Evolutionary conservation across 2,329 filamentous ascomycete genomes (phyloP).

Genomic region (Trichoderma arundinaceum): DNA sequence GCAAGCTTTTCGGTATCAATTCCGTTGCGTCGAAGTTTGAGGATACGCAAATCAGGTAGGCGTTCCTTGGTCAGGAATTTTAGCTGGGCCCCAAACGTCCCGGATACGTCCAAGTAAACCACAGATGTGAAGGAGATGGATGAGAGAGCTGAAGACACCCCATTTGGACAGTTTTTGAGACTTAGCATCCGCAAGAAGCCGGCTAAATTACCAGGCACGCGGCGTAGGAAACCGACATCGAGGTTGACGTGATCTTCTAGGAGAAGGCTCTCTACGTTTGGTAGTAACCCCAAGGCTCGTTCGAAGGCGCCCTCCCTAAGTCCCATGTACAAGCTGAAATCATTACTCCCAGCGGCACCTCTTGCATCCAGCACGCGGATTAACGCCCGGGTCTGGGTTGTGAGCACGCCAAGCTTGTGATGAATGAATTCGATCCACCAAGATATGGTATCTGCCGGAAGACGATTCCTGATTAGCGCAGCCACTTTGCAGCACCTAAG

Average conservation of each 20-base stretch:
- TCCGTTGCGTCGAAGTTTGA: conserved; percentile 57
- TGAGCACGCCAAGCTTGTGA: conserved; percentile 44
- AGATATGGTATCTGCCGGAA: conserved; percentile 48
- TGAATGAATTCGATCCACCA: conserved; percentile 58
- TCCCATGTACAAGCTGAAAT: conserved; percentile 49
- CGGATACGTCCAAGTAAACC: conserved; percentile 60
- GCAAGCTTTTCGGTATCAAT: conserved; percentile 47
- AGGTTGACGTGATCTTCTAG: conserved; percentile 55
- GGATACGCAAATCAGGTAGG: conserved; percentile 55
- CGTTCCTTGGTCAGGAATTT: conserved; percentile 44
- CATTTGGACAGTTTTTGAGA: conserved; percentile 48
- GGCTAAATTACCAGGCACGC: conserved; percentile 16
- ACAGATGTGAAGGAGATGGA: conserved; percentile 47
- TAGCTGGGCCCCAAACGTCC: conserved; percentile 53
- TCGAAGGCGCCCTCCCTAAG: conserved; percentile 49
- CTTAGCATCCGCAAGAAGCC: conserved; percentile 50
- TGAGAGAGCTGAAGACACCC: conserved; percentile 42
- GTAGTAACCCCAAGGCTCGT: conserved; percentile 49
- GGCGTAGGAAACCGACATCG: conserved; percentile 48
- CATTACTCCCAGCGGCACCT: conserved; percentile 44
- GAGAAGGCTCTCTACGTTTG: conserved; percentile 53
- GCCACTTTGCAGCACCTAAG: background rate
- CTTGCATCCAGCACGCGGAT: conserved; percentile 57
- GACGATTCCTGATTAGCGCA: background rate
- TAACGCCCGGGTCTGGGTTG: conserved; percentile 49